Evolutionary conservation across 2,329 filamentous ascomycete genomes (phyloP).

Genomic region (Phialophora macrospora): DNA sequence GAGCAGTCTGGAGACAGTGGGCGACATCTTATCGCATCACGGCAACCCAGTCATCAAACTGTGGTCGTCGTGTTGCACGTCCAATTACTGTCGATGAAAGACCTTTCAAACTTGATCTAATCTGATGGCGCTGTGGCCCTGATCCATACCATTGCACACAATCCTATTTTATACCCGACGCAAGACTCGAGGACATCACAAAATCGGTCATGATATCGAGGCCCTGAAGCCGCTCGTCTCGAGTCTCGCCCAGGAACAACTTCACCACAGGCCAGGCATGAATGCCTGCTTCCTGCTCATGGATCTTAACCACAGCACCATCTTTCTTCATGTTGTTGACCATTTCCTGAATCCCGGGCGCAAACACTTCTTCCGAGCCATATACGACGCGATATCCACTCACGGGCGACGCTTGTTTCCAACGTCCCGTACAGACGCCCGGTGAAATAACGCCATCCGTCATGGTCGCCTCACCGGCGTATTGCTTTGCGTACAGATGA

Average conservation of each 20-base stretch:
- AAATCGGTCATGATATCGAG: slow-evolving; percentile 43
- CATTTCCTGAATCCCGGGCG: slow-evolving; percentile 68
- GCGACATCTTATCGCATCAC: slow-evolving; percentile 4
- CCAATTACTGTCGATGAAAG: slow-evolving; percentile 49
- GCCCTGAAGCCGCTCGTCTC: slow-evolving; percentile 54
- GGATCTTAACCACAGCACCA: slow-evolving; percentile 61
- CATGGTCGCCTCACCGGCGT: slow-evolving; percentile 60
- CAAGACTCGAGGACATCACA: slow-evolving; percentile 34
- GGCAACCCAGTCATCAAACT: slow-evolving; percentile 27
- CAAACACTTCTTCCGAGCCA: slow-evolving; percentile 78
- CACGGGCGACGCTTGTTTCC: slow-evolving; percentile 68
- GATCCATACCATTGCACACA: neutral
- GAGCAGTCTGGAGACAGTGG: slow-evolving; percentile 39
- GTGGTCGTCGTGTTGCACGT: slow-evolving; percentile 27
- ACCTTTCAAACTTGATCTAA: slow-evolving; percentile 64
- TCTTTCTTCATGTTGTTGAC: slow-evolving; percentile 60
- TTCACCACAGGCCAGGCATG: slow-evolving; percentile 82
- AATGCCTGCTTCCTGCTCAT: slow-evolving; percentile 68
- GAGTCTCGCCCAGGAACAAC: slow-evolving; percentile 59
- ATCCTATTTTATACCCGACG: slow-evolving; percentile 15
- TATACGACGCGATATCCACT: slow-evolving; percentile 73
- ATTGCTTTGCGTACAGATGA: slow-evolving; percentile 72
- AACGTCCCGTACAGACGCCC: slow-evolving; percentile 68
- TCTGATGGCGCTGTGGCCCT: slow-evolving; percentile 51
- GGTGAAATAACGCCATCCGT: slow-evolving; percentile 66